Base-by-base conservation (phyloP, 2,329 filamentous ascomycete species). In the Colletotrichum truncatum region DNA sequence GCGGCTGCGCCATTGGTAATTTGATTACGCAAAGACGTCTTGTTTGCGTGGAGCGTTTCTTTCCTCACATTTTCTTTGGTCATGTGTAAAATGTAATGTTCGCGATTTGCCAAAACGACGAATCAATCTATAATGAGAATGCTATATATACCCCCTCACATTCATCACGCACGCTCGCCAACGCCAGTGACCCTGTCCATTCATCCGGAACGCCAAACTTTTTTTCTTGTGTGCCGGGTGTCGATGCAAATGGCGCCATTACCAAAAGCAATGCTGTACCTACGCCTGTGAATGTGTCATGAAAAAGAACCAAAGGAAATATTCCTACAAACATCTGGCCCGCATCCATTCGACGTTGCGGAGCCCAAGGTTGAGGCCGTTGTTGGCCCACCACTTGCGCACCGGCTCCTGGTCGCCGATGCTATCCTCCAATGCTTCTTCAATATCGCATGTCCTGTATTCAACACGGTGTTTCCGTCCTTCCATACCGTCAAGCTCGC, bases 361-460 rank as follows among this genome's bases (percentile, higher is more conserved):
- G 39, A 96, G 84, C 1, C 93, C 92, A 55, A 97, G 77, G 73
- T 96, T 95, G 67, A 97, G 80, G 0, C 93, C 93, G 70, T 96
- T 95, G 69, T 85, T 82, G 23, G 92, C 91, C 95, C 95, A 98
- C 95, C 95, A 98, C 68, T 86, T 84, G 61, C 93, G 83, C 16
- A 97, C 93, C 36, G 86, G 85, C 69, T 89, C 88, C 67, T 93
- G 91, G 58, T 91, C 89, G 8, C 87, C 87, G 52, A 95, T 87
- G 21, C 93, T 93, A 75, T 97, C 94, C 75, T 98, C 94, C 38
- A 98, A 84, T 1, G 94, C 94, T 78, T 98, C 95, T 76, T 98
- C 94, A 67, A 98, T 96, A 76, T 97, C 94, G 76, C 94, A 97
- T 1, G 93, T 97, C 76, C 95, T 94, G 78, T 97, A 98, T 77